Conservation (phyloP, 2,329 filamentous ascomycete genomes). For the Pezicula radicicola region DNA sequence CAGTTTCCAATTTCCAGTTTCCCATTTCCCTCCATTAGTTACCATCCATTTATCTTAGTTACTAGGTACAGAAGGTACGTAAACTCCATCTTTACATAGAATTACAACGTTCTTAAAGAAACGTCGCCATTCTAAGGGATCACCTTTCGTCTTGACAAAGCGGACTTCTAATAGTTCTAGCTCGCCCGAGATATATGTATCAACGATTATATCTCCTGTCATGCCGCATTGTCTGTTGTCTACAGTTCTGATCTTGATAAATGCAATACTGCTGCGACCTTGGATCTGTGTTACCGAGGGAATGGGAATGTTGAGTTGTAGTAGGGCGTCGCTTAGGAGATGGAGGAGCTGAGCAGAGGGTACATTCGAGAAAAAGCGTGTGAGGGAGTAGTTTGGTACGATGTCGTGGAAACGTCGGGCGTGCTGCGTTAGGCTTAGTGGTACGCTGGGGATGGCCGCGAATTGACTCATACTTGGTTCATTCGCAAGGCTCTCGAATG, state of each 20-base stretch:
- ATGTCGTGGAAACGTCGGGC: slow-evolving; percentile 89
- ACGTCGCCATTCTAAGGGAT: slow-evolving; percentile 92
- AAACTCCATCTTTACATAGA: slow-evolving; percentile 82
- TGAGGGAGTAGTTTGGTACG: slow-evolving; percentile 80
- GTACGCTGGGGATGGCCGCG: slow-evolving; percentile 72
- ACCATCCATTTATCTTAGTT: not conserved
- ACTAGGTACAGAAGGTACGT: slow-evolving; percentile 42
- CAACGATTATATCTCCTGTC: slow-evolving; percentile 72
- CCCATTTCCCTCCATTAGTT: not conserved
- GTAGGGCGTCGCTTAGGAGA: slow-evolving; percentile 76
- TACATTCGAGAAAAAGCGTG: slow-evolving; percentile 87
- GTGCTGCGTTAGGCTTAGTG: slow-evolving; percentile 82
- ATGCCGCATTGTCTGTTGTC: slow-evolving; percentile 71
- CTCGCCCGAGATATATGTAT: slow-evolving; percentile 55
- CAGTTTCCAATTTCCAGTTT: not conserved
- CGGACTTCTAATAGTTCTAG: slow-evolving; percentile 75
- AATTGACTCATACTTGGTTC: slow-evolving; percentile 89
- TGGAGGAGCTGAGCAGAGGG: slow-evolving; percentile 73
- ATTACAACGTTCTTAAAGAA: slow-evolving; percentile 97
- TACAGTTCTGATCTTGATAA: slow-evolving; percentile 70
- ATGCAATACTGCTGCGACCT: slow-evolving; percentile 54
- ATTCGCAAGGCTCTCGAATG: slow-evolving; percentile 68
- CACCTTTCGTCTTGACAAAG: slow-evolving; percentile 92
- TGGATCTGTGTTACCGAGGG: slow-evolving; percentile 39
- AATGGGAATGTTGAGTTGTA: slow-evolving; percentile 79